Percentiles rank a stretch among this genome's conserved stretches.
Evolutionary conservation across 805 yeast species (phyloP).

Genomic region (Metschnikowia matae): DNA sequence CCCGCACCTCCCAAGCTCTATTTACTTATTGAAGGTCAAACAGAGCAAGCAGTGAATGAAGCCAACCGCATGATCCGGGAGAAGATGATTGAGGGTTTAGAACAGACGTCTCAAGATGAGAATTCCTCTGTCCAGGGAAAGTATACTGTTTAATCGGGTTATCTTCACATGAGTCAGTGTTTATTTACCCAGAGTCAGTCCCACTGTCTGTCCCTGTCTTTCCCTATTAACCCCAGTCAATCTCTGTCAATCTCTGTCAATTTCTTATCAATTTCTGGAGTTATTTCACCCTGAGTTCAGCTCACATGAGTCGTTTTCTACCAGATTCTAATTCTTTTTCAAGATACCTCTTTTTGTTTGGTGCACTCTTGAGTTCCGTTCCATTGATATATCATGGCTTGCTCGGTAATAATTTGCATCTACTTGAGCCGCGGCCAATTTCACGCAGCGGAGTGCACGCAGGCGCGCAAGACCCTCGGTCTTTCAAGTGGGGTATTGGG

Average conservation of each 20-base stretch:
- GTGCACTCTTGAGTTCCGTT: too few species aligned
- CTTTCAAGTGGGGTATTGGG: constrained; percentile 1
- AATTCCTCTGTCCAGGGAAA: constrained; percentile 42
- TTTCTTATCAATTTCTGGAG: too few species aligned
- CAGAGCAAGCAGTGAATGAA: constrained; percentile 51
- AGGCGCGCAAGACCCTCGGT: neutral
- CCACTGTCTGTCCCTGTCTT: too few species aligned
- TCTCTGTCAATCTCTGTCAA: too few species aligned
- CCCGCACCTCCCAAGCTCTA: constrained; percentile 70
- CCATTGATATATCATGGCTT: too few species aligned
- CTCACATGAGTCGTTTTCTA: too few species aligned
- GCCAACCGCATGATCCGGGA: constrained; percentile 58
- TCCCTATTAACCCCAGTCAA: too few species aligned
- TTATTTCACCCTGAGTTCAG: too few species aligned
- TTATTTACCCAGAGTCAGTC: too few species aligned
- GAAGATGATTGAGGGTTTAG: constrained; percentile 53
- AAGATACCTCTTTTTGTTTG: too few species aligned
- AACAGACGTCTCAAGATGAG: constrained; percentile 44
- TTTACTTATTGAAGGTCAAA: constrained; percentile 71
- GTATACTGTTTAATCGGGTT: constrained; percentile 35
- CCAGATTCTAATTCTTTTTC: too few species aligned
- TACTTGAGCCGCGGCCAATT: neutral
- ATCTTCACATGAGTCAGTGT: neutral
- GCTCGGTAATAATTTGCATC: neutral
- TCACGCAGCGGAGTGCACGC: neutral